Base-by-base conservation (phyloP, 164 flowering plant species). In the Buxus sempervirens region DNA sequence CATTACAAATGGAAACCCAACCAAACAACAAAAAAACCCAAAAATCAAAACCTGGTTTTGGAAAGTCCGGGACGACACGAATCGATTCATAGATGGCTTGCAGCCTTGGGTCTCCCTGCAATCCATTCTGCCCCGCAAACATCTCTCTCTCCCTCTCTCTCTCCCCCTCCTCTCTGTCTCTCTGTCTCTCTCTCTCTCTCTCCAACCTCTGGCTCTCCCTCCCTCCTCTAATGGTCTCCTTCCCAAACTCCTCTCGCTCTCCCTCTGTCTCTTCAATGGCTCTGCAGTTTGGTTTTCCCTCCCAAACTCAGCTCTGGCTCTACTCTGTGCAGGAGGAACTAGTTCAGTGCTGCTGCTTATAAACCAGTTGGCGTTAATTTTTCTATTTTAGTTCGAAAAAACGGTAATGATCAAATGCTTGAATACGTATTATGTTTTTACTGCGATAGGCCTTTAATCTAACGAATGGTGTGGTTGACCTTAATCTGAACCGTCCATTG, bases 51-150 rank as follows among this genome's bases (percentile, higher is more conserved):
- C 98, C 98, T 82, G 76, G 86, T 77, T 86, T 91, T 0, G 97
- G 97, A 71, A 89, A 91, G 78, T 89, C 79, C 67, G 97, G 97
- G 1, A 89, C 77, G 58, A 91, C 94, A 57, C 97, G 73, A 54
- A 91, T 89, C 62, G 89, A 79, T 14, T 80, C 77, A 24, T 84
- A 81, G 21, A 90, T 89, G 66, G 79, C 90, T 63, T 82, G 65
- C 18, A 91, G 76, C 66, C 94, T 83, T 38, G 92, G 90, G 82
- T 89, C 94, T 62, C 86, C 89, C 57, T 76, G 78, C 16, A 85
- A 67, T 22, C 88, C 92, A 41, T 86, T 83, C 75, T 87, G 89
- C 58, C 79, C 81, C 36, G 87, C 90, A 72, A 82, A 82, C 95
- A 87, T 86, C 54, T 69, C 73, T 54, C 25, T 48, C 36, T 67